Evolutionary conservation across 495 filamentous ascomycete species (phyloP), one percentile per base, ranked within the genome.

Genomic region (Penicillium longicatenatum): DNA sequence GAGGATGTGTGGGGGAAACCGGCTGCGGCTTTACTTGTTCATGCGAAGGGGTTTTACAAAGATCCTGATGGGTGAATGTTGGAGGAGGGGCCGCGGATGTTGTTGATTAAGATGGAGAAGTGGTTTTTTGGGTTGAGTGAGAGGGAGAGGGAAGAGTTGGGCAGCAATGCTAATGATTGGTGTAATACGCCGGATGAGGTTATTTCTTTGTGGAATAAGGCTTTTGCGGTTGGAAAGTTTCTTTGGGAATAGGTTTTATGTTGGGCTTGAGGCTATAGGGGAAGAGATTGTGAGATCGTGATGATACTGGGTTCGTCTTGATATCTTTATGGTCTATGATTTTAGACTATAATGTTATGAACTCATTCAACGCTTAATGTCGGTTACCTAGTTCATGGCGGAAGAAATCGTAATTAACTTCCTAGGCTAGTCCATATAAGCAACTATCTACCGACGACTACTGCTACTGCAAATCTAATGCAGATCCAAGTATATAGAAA

Each of bases 51-150:
- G 3, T n/a, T 22, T 0, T 52, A 24, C 19, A 22, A 26, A 6
- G 42, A 54, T 33, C 37, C 52, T 14, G 19, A 39, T 3, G 41
- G n/a, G n/a, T 54, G 52, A 41, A 54, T 54, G 37, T 29, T 46
- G 39, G 12, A 16, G 39, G 39, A 54, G 4, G 14, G n/a, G 24
- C 17, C 52, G 24, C 19, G 52, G 17, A 24, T 8, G 16, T 5
- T 46, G 29, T 19, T 54, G 1, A 46, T 54, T 54, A 22, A 10
- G 7, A 19, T 54, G 37, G 52, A 54, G 52, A 12, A 7, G 45
- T 54, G 52, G 52, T 54, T 31, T 10, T 54, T 54, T n/a, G 6
- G 3, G 8, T 14, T 54, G 10, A 14, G 11, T 10, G 41, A 33
- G 17, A 41, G 12, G n/a, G 26, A 44, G 52, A 54, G 52, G 24